Conservation (phyloP, 257 asterid genomes). For the Capsicum baccatum region DNA sequence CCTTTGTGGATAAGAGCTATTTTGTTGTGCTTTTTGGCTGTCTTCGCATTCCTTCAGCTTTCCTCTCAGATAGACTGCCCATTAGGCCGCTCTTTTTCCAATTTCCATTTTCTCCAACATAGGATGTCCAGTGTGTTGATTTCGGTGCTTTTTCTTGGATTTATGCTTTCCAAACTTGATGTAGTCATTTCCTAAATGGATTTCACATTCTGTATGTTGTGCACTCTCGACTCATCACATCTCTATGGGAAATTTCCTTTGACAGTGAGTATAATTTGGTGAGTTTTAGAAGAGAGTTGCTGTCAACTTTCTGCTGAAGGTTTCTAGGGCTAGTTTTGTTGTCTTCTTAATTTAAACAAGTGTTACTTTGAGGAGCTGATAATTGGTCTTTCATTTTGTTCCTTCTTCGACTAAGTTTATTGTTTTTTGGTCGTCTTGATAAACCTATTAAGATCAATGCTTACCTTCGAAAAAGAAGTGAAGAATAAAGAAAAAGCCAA, state of each 20-base stretch:
- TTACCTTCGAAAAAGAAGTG: neutral
- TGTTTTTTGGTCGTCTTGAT: neutral
- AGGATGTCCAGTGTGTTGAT: neutral
- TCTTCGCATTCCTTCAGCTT: neutral
- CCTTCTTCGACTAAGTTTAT: neutral
- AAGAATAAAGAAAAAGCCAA: neutral
- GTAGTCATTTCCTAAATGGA: constrained; percentile 20
- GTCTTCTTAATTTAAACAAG: neutral
- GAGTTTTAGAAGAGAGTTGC: neutral
- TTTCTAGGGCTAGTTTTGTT: neutral
- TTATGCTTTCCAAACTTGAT: constrained; percentile 1
- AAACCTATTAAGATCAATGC: neutral
- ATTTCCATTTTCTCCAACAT: neutral
- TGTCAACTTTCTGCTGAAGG: neutral
- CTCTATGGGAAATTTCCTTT: neutral
- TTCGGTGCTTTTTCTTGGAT: neutral
- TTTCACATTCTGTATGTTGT: neutral
- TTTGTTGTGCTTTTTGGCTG: neutral
- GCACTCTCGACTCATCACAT: neutral
- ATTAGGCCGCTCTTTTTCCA: neutral
- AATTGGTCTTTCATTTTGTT: neutral
- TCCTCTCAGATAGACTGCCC: neutral
- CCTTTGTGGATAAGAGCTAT: neutral
- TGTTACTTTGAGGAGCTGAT: neutral
- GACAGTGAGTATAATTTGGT: neutral